Conservation (phyloP, 345 rosid species). For the Jatropha curcas region DNA sequence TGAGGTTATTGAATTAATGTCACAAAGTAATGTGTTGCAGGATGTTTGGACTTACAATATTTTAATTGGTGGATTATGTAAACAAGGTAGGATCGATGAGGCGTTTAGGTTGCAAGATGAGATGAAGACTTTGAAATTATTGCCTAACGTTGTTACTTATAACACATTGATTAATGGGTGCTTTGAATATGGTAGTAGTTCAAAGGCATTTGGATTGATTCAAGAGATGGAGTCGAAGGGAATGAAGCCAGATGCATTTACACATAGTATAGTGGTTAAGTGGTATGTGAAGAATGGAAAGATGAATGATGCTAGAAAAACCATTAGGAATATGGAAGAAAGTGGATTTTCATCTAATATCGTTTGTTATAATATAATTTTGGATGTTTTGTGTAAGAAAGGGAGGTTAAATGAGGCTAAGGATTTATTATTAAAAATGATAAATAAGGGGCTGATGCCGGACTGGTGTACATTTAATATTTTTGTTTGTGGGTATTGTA, state of each 20-base stretch:
- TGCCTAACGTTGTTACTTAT: constrained; percentile 64
- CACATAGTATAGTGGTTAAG: constrained; percentile 63
- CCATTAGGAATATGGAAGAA: constrained; percentile 55
- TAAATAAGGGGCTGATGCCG: constrained; percentile 54
- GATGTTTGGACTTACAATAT: constrained; percentile 72
- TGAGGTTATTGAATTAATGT: constrained; percentile 69
- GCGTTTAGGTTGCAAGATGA: constrained; percentile 59
- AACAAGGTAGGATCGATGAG: constrained; percentile 54
- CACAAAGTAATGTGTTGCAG: constrained; percentile 47
- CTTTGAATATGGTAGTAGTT: constrained; percentile 48
- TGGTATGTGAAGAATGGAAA: constrained; percentile 75
- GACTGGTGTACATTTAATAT: constrained; percentile 59
- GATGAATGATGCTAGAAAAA: constrained; percentile 57
- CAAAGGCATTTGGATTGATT: constrained; percentile 54
- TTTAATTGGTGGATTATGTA: constrained; percentile 65
- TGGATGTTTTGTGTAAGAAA: constrained; percentile 59
- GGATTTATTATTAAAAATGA: constrained; percentile 70
- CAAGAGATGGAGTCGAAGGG: constrained; percentile 66
- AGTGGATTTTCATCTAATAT: constrained; percentile 57
- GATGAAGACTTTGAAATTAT: constrained; percentile 61
- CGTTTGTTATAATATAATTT: constrained; percentile 69
- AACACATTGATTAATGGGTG: constrained; percentile 66
- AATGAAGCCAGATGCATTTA: constrained; percentile 54
- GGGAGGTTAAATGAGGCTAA: constrained; percentile 63
- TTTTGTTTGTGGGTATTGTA: constrained; percentile 72